Conservation (phyloP, 1,284 basidiomycete species). For the Ustilago bromivora region DNA sequence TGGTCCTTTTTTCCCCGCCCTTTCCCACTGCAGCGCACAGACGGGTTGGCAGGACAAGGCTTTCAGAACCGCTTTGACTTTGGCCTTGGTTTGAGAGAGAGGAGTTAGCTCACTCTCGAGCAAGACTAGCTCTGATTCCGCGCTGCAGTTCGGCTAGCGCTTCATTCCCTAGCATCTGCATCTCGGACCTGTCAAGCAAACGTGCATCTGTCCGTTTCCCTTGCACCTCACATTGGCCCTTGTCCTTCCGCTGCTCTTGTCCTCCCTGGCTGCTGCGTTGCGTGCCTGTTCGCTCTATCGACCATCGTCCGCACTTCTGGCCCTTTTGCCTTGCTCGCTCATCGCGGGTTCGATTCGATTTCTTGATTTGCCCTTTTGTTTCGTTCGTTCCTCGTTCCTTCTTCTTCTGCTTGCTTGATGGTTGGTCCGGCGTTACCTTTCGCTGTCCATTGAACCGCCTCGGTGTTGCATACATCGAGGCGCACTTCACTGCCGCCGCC, state of each 20-base stretch:
- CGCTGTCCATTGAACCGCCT: constrained; percentile 12
- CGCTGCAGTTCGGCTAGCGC: constrained; percentile 42
- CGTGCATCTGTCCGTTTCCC: constrained; percentile 41
- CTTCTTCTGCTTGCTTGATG: background rate
- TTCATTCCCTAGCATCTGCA: constrained; percentile 51
- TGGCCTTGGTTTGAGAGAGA: background rate
- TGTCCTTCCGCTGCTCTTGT: constrained; percentile 9
- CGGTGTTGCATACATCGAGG: constrained; percentile 6
- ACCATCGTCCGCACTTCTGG: background rate
- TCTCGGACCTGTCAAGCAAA: constrained; percentile 56
- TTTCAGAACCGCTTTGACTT: background rate
- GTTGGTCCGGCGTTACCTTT: constrained; percentile 30
- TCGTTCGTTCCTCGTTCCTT: background rate
- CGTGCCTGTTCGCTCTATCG: constrained; percentile 6
- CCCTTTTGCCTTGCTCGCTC: background rate
- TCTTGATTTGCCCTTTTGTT: background rate
- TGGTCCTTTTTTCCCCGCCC: constrained; percentile 15
- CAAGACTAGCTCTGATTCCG: constrained; percentile 14
- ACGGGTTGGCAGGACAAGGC: constrained; percentile 5
- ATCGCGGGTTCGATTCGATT: constrained; percentile 1
- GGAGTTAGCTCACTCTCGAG: no score
- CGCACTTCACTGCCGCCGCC: constrained; percentile 10
- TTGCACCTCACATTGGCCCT: constrained; percentile 8
- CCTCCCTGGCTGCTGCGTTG: constrained; percentile 24
- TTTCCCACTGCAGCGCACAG: constrained; percentile 17